Base-by-base conservation (phyloP, 495 filamentous ascomycete species). In the Aspergillus coremiiformis region DNA sequence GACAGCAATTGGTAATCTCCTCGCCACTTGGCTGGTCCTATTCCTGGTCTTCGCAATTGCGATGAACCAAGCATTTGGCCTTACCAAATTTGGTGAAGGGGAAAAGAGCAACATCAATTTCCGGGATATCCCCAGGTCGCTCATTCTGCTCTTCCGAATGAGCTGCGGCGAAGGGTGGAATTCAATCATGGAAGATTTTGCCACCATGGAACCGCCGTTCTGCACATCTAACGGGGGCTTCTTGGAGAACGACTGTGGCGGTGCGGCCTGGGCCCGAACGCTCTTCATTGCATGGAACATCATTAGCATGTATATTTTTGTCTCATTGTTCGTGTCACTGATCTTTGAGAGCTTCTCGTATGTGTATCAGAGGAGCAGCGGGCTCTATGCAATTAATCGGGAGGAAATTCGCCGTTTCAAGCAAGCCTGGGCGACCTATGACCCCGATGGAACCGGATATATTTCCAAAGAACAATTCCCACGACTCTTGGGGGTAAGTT, bases 291-390 rank as follows among this genome's bases (percentile, higher is more conserved):
- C 86, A 10, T 99, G 93, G 93, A 99, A 99, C 72, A 89, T 99
- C 60, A 79, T 97, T 65, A 96, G 92, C 85, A 97, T 99, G 93
- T 99, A 97, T 70, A 93, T 99, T 67, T 99, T 99, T 59, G 91
- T 97, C 59, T 95, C 87, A 63, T 76, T 99, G 69, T 99, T 99
- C 66, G 90, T 97, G 51, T 99, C 93, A 35, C 82, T 99, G 59
- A 99, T 99, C 58, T 99, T 90, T 68, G 93, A 99, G 74, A 96
- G 92, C 72, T 99, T 99, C 73, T 95, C 89, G 66, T 99, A 99
- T 66, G 93, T 99, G 58, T 99, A 96, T 64, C 93, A 99, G 69
- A 80, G 90, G 51, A 96, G 89, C 54, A 95, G 88, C 63, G 74
- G 74, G 26, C 65, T 75, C 21, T 90, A 89, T 29, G 82, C 83